A percentile compares a stretch with the other conserved stretches of the same genome.
phyloP scores from a whole-genome alignment of 2,329 filamentous ascomycete genomes.

The Pleomassaria siparia region DNA sequence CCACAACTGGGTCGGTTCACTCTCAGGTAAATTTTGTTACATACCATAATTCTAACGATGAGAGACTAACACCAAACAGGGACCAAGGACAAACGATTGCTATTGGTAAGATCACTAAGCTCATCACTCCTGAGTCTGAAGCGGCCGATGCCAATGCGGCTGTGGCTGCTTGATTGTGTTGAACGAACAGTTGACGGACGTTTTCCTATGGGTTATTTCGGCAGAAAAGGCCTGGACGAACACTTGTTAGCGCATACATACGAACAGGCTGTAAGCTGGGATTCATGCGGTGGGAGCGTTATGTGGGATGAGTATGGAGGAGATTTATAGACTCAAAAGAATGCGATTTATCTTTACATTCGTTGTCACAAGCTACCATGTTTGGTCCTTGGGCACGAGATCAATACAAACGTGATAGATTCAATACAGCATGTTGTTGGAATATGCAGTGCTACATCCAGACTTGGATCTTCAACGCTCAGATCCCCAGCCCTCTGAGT shows the following conservation, averaged over 20 bases:
- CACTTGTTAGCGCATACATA: background rate
- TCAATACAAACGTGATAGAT: too few relatives aligned
- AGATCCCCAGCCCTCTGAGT: too few relatives aligned
- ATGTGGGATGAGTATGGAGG: background rate
- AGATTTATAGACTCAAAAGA: background rate
- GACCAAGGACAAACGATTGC: conserved; percentile 94
- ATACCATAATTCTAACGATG: background rate
- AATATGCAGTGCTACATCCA: too few relatives aligned
- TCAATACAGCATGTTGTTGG: too few relatives aligned
- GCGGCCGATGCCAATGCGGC: too few relatives aligned
- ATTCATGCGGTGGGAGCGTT: background rate
- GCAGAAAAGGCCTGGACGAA: background rate
- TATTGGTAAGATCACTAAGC: conserved; percentile 97
- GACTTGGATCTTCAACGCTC: too few relatives aligned
- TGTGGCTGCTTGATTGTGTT: conserved; percentile 10
- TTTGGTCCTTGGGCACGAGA: too few relatives aligned
- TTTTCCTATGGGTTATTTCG: background rate
- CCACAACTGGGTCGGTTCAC: conserved; percentile 60
- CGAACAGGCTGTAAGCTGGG: background rate
- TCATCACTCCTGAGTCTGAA: too few relatives aligned
- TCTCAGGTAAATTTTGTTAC: conserved; percentile 21
- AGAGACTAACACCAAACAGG: conserved; percentile 24
- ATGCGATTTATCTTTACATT: background rate
- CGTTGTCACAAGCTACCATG: too few relatives aligned
- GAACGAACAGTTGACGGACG: background rate